Evolutionary conservation across 345 rosid genomes (phyloP).

Genomic region (Mallotus nudiflorus): DNA sequence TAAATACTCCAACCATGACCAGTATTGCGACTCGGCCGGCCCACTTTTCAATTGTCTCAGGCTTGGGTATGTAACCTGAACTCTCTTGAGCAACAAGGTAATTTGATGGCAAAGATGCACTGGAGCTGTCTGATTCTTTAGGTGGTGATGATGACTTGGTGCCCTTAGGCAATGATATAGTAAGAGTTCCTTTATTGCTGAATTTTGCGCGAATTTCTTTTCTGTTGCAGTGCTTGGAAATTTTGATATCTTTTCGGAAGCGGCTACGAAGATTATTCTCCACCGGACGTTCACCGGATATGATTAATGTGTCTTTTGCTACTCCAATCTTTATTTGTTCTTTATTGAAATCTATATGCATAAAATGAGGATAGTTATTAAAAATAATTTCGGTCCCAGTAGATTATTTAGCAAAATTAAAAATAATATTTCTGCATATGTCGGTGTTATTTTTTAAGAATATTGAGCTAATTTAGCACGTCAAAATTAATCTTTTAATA

Average conservation of each 20-base stretch:
- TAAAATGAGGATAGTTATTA: too few species aligned
- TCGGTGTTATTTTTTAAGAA: too few species aligned
- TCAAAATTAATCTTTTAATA: too few species aligned
- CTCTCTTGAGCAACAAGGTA: neutral
- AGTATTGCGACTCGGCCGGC: neutral
- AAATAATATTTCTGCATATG: too few species aligned
- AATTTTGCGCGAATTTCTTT: conserved; percentile 45
- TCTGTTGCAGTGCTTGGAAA: conserved; percentile 29
- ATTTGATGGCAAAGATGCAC: conserved; percentile 4
- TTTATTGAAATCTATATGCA: conserved; percentile 41
- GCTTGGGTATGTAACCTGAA: neutral
- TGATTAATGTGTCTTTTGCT: conserved; percentile 27
- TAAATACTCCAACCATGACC: conserved; percentile 1
- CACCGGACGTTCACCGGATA: conserved; percentile 40
- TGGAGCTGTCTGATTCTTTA: neutral
- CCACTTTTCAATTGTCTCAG: neutral
- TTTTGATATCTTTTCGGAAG: conserved; percentile 43
- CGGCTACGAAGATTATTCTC: conserved; percentile 22
- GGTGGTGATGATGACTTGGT: neutral
- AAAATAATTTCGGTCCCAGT: too few species aligned
- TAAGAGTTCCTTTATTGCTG: neutral
- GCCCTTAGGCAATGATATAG: neutral
- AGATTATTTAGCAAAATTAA: too few species aligned
- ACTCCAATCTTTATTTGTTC: conserved; percentile 48
- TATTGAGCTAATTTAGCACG: too few species aligned